Evolutionary conservation across 148 eudicot genomes (phyloP).

Genomic region (Silene uniflora): DNA sequence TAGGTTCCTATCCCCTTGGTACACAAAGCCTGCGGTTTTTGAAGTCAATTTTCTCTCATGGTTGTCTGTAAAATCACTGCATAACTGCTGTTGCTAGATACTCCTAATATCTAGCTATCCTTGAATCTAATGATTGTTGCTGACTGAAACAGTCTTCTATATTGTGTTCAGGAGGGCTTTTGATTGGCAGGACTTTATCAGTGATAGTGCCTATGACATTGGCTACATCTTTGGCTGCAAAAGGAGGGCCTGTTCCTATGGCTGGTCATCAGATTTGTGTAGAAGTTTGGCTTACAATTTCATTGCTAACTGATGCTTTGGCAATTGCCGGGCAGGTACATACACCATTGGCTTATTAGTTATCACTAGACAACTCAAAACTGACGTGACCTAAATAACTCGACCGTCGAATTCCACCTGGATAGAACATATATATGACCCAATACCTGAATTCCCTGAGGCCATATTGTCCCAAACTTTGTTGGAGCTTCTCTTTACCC

Average conservation of each 20-base stretch:
- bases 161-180: constrained; percentile 57
- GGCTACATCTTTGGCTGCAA: constrained; percentile 90
- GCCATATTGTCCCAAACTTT: not conserved
- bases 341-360: constrained; percentile 20
- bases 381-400: not conserved
- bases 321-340: constrained; percentile 92
- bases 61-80: not conserved
- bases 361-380: not conserved
- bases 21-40: constrained; percentile 1
- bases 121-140: not conserved
- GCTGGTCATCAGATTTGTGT: constrained; percentile 92
- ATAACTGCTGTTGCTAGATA: not conserved
- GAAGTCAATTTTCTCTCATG: not conserved
- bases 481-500: not conserved
- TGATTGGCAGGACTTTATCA: constrained; percentile 73
- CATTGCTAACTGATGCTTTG: constrained; percentile 94
- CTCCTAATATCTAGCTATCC: not conserved
- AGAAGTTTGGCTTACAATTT: constrained; percentile 87
- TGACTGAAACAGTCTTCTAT: constrained; percentile 8
- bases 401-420: not conserved
- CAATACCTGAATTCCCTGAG: not conserved
- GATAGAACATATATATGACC: not conserved
- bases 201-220: constrained; percentile 73
- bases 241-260: constrained; percentile 81
- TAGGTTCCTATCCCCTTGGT: constrained; percentile 11